These are phyloP conservation scores for Coniochaeta ligniaria DNA, from an alignment of 2,329 filamentous ascomycete genomes.

Conservation along the genomic window DNA sequence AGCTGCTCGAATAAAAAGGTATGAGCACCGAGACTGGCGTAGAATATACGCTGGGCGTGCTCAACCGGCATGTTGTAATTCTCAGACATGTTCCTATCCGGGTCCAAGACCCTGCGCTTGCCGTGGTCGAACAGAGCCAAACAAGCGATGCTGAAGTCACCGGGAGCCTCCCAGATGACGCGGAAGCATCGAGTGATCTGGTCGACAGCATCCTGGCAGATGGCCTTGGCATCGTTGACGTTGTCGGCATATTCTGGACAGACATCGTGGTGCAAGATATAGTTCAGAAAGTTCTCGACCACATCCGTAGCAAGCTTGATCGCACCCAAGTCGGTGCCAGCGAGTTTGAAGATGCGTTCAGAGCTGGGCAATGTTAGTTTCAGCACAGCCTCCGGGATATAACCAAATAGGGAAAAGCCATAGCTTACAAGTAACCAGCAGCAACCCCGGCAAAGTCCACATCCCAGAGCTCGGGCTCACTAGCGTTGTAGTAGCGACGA, in stretches of 20 bases:
- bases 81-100: slow-evolving; percentile 15
- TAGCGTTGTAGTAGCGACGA: slow-evolving; percentile 41
- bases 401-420: background rate
- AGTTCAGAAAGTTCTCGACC: slow-evolving; percentile 81
- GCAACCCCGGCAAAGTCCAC: slow-evolving; percentile 77
- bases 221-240: slow-evolving; percentile 54
- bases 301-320: slow-evolving; percentile 59
- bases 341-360: slow-evolving; percentile 46
- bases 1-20: slow-evolving; percentile 5
- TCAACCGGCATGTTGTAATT: slow-evolving; percentile 27
- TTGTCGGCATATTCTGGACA: slow-evolving; percentile 72
- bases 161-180: slow-evolving; percentile 54
- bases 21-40: slow-evolving; percentile 31
- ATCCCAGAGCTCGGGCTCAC: slow-evolving; percentile 51
- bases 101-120: slow-evolving; percentile 26
- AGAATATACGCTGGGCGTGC: slow-evolving; percentile 33
- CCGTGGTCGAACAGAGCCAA: slow-evolving; percentile 50
- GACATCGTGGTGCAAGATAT: slow-evolving; percentile 76
- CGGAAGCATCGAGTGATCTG: slow-evolving; percentile 58
- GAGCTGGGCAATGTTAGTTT: slow-evolving; percentile 31
- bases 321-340: slow-evolving; percentile 44
- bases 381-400: background rate
- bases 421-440: slow-evolving; percentile 67
- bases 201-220: slow-evolving; percentile 59
- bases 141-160: slow-evolving; percentile 73